A percentile compares a stretch with the other conserved stretches of the same genome.
These are phyloP conservation scores for Rosa persica DNA, from an alignment of 306 rosid genomes.

Conservation along the genomic window DNA sequence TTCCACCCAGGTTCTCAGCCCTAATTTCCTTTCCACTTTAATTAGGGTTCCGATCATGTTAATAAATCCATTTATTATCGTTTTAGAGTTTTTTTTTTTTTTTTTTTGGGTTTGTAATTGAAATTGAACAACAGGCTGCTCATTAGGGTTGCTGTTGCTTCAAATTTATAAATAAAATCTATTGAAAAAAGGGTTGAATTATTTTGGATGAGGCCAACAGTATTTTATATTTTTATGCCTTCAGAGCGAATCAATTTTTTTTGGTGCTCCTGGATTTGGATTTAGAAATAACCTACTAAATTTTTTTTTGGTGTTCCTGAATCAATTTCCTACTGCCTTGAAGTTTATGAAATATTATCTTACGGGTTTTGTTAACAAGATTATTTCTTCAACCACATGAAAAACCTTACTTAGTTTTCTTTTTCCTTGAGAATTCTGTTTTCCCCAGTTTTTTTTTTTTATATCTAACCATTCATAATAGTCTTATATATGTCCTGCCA, in stretches of 20 bases:
- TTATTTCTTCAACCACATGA: neutral
- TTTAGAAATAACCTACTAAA: neutral
- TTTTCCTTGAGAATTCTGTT: neutral
- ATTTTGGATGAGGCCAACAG: neutral
- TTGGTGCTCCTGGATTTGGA: neutral
- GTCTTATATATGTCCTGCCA: neutral
- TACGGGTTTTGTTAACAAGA: neutral
- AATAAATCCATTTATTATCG: neutral
- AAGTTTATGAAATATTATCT: too few species aligned
- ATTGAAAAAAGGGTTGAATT: too few species aligned
- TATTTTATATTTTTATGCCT: too few species aligned
- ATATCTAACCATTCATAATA: neutral
- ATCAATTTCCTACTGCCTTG: too few species aligned
- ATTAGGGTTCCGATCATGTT: neutral
- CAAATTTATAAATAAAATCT: neutral
- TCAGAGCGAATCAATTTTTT: neutral
- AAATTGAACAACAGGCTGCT: neutral
- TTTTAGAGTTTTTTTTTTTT: neutral
- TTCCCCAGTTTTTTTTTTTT: neutral
- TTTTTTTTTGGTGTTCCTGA: too few species aligned
- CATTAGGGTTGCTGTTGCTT: neutral
- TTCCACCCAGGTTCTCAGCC: neutral
- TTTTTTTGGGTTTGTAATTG: neutral
- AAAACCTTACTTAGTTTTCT: too few species aligned
- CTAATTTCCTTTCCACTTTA: neutral